Percentiles rank a stretch among this genome's conserved stretches.
Conservation (phyloP, 83 land plant genomes). For the Diphasiastrum complanatum region DNA sequence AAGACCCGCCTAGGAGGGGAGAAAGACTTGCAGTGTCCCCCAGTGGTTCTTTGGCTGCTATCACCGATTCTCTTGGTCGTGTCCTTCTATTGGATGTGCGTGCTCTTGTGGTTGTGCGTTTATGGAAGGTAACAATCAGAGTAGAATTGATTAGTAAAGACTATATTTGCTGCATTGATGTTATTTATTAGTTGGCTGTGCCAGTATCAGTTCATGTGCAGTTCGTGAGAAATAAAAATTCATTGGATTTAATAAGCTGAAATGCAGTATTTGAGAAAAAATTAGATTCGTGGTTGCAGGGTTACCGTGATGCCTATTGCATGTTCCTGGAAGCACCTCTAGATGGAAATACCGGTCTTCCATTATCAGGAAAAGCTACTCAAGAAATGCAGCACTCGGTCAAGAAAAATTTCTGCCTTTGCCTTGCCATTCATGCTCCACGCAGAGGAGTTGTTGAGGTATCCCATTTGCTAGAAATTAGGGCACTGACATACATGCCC, state of each 20-base stretch:
- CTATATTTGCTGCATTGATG: neutral
- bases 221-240: neutral
- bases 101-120: slow-evolving; percentile 85
- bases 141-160: neutral
- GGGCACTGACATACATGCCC: no score
- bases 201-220: no score
- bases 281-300: slow-evolving; percentile 37
- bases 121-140: slow-evolving; percentile 90
- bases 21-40: slow-evolving; percentile 77
- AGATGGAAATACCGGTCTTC: slow-evolving; percentile 26
- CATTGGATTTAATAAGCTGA: neutral
- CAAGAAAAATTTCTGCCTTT: slow-evolving; percentile 66
- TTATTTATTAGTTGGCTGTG: no score
- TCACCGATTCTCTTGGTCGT: slow-evolving; percentile 94
- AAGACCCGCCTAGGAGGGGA: slow-evolving; percentile 75
- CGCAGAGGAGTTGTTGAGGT: slow-evolving; percentile 90
- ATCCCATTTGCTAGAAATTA: slow-evolving; percentile 4
- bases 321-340: slow-evolving; percentile 82
- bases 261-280: neutral
- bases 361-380: slow-evolving; percentile 3
- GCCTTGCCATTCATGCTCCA: slow-evolving; percentile 94
- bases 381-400: slow-evolving; percentile 18
- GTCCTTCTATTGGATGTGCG: slow-evolving; percentile 79
- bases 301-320: slow-evolving; percentile 97
- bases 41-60: slow-evolving; percentile 86